phyloP scores from a whole-genome alignment of 441 rosid genomes.

The California macrophylla region DNA sequence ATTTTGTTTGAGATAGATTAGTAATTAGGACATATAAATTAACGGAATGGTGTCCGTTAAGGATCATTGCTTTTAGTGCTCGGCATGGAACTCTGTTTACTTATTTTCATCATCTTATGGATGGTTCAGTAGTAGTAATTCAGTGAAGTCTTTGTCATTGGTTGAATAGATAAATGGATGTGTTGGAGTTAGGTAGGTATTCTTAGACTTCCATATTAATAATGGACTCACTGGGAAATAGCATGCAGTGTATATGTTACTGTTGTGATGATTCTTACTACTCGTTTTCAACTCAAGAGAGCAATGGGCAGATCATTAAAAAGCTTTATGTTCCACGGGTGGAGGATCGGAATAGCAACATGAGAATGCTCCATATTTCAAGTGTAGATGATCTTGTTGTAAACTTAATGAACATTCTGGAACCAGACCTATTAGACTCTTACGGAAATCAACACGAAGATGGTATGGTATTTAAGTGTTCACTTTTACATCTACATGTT shows the following conservation, averaged over 20 bases:
- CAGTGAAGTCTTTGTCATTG: not conserved
- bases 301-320: constrained; percentile 20
- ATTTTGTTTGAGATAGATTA: not conserved
- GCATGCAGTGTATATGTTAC: not conserved
- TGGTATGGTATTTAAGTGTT: constrained; percentile 21
- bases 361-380: constrained; percentile 42
- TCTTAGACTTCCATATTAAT: not conserved
- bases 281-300: constrained; percentile 17
- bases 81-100: not conserved
- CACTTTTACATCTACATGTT: not conserved
- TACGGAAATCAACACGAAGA: constrained; percentile 38
- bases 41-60: not conserved
- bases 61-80: not conserved
- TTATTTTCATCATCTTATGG: not conserved
- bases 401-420: constrained; percentile 38
- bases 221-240: not conserved
- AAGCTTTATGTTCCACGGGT: constrained; percentile 40
- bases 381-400: constrained; percentile 24
- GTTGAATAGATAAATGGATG: not conserved
- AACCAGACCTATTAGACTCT: constrained; percentile 31
- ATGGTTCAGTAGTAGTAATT: not conserved
- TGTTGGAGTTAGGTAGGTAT: not conserved
- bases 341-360: constrained; percentile 40
- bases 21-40: not conserved
- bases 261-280: constrained; percentile 12